Evolutionary conservation across 768 basidiomycete species (phyloP), one percentile per base, ranked within the genome.

Genomic region (Hemileccinum impolitum): DNA sequence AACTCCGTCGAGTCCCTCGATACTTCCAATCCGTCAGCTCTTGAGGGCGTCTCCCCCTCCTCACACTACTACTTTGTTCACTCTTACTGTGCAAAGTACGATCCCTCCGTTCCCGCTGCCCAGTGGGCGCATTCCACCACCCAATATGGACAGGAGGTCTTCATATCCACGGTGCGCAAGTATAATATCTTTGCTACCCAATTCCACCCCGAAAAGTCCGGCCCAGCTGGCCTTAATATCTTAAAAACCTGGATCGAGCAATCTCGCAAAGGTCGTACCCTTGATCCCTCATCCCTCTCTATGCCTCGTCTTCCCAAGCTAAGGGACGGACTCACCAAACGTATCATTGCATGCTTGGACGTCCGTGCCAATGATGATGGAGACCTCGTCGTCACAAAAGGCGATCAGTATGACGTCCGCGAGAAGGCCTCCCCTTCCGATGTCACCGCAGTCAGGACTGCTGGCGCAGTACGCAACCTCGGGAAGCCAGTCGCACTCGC

Each of bases 161-260:
- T 97, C 69, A 74, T 96, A 50, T 90, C 95, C 23, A 79, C 83
- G 9, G 82, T 98, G 17, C 84, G 82, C 59, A 83, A 80, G 57
- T 82, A 78, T 35, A 95, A 92, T 65, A 79, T 97, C 47, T 95
- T 94, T 62, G 95, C 81, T 19, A 87, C 87, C 14, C 96, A 99
- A 66, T 98, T 97, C 70, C 96, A 99, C 69, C 96, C 96, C 17
- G 96, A 99, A 71, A 99, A 99, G 70, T 94, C 92, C 0, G 95
- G 96, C 17, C 69, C 72, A 26, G 90, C 93, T 0, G 96, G 96
- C 13, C 79, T 98, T 25, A 73, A 77, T 23, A 77, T 97, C 35
- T 73, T 98, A 39, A 78, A 81, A 50, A 71, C 80, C 19, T 98
- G 96, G 96, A 73, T 98, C 37, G 74, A 75, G 43, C 74, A 74